phyloP scores from a whole-genome alignment of 345 rosid genomes.

The Rhodamnia argentea region DNA sequence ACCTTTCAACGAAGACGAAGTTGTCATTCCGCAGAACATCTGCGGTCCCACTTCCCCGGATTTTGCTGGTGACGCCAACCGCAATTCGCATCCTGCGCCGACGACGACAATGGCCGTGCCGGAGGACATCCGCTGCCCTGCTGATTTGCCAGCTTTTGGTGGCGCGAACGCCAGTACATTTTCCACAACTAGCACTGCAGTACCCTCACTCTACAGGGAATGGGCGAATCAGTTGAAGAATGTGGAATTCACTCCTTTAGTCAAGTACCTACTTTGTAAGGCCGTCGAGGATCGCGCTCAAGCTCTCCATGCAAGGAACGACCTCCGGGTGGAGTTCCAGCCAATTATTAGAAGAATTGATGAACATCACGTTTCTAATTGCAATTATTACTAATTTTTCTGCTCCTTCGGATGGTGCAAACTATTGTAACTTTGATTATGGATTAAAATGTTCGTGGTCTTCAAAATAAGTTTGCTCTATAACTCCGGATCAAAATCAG shows the following conservation, averaged over 20 bases:
- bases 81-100: neutral
- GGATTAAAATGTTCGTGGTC: neutral
- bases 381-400: neutral
- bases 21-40: neutral
- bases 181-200: neutral
- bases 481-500: neutral
- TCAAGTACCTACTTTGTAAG: neutral
- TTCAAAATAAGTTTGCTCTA: neutral
- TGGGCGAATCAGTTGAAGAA: neutral
- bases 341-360: neutral
- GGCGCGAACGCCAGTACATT: neutral
- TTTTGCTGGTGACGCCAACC: neutral
- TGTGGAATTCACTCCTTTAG: neutral
- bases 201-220: neutral
- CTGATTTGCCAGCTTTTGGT: neutral
- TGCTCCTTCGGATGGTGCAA: neutral
- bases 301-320: too few species aligned
- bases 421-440: neutral
- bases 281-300: too few species aligned
- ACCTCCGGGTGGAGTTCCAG: neutral
- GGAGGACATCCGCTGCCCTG: neutral
- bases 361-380: neutral
- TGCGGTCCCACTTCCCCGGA: neutral
- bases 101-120: rapidly evolving
- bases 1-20: neutral